Percentiles rank a stretch among this genome's conserved stretches.
These are phyloP conservation scores for Durusdinium trenchii DNA, from an alignment of 73 alveolate genomes.

Conservation along the genomic window DNA sequence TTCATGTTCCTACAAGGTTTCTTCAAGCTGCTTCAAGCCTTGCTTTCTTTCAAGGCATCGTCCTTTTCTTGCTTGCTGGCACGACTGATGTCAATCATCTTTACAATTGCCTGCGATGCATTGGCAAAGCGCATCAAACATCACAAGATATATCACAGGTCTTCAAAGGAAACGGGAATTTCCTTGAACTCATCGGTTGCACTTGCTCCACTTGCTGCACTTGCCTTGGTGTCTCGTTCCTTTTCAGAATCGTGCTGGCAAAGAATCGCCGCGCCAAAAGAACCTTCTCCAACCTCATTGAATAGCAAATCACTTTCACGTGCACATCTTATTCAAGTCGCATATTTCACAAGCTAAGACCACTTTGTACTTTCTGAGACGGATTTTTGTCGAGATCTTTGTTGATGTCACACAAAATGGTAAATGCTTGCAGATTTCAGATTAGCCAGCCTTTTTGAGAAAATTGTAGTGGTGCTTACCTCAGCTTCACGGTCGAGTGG, in stretches of 20 bases:
- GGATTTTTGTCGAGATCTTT: background rate
- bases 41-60: slow-evolving; percentile 98
- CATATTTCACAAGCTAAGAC: background rate
- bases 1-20: background rate
- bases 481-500: background rate
- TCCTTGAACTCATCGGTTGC: too few relatives aligned
- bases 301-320: too few relatives aligned
- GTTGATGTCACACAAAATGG: too few relatives aligned
- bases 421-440: too few relatives aligned
- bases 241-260: slow-evolving; percentile 87
- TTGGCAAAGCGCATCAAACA: background rate
- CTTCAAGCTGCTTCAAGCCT: background rate
- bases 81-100: slow-evolving; percentile 97
- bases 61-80: slow-evolving; percentile 97
- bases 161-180: background rate
- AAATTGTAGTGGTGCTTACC: slow-evolving; percentile 91
- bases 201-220: background rate
- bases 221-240: slow-evolving; percentile 92
- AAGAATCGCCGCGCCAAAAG: slow-evolving; percentile 97
- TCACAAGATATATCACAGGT: background rate
- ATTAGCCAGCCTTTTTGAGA: slow-evolving; percentile 41
- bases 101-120: slow-evolving; percentile 96
- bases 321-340: background rate
- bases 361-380: background rate
- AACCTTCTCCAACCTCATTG: slow-evolving; percentile 96